phyloP scores from a whole-genome alignment of 2,329 filamentous ascomycete genomes.

The Tolypocladium amazonense region DNA sequence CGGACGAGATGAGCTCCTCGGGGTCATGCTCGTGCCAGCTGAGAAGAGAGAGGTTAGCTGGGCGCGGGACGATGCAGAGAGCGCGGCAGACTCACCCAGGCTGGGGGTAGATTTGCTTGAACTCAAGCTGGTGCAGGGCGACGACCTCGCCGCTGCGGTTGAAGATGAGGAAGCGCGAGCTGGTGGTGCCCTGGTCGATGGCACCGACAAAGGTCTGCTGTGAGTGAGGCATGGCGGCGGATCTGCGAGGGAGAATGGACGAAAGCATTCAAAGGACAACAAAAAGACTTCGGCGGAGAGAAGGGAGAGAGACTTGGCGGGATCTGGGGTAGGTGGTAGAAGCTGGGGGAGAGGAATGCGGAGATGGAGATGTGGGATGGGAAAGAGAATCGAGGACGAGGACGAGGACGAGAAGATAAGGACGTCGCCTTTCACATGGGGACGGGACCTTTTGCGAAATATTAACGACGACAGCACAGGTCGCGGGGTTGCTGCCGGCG shows the following conservation, averaged over 20 bases:
- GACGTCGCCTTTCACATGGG: background rate
- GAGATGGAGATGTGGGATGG: background rate
- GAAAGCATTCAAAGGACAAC: conserved; percentile 11
- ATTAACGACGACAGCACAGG: background rate
- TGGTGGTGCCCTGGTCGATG: conserved; percentile 73
- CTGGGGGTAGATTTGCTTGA: conserved; percentile 63
- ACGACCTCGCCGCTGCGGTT: conserved; percentile 59
- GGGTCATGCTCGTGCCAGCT: conserved; percentile 85
- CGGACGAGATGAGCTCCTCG: conserved; percentile 59
- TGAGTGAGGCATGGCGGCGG: conserved; percentile 20
- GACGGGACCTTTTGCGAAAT: background rate
- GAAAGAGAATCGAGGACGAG: background rate
- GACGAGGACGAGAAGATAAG: background rate
- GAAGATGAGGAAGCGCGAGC: conserved; percentile 69
- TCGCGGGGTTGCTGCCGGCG: background rate
- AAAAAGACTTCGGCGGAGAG: background rate
- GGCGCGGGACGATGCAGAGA: background rate
- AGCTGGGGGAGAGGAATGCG: background rate
- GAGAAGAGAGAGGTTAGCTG: conserved; percentile 1
- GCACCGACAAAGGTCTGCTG: conserved; percentile 52
- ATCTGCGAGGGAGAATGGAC: conserved; percentile 11
- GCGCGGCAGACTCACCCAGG: conserved; percentile 47
- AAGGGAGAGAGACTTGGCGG: background rate
- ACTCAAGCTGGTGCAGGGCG: conserved; percentile 65
- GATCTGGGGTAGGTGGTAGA: background rate